Conservation (phyloP, 306 rosid genomes). For the Citrullus mucosospermus region DNA sequence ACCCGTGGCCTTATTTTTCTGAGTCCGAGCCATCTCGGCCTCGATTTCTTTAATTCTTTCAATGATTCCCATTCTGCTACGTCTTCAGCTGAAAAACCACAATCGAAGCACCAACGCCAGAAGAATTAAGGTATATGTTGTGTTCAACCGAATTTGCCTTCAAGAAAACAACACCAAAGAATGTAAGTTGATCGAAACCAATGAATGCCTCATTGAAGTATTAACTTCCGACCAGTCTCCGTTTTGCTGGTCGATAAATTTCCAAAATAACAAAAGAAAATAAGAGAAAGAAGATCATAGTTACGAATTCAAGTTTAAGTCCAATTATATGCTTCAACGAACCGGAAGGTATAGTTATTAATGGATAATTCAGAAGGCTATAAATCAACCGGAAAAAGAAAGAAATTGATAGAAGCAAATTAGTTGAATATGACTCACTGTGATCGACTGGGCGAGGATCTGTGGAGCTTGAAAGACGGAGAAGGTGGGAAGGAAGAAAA, state of each 20-base stretch:
- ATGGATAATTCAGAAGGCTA: neutral
- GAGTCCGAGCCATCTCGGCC: slow-evolving; percentile 99
- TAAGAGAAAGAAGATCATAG: neutral
- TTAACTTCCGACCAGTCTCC: neutral
- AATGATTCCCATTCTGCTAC: slow-evolving; percentile 67
- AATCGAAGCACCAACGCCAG: neutral
- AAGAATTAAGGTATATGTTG: too few species aligned
- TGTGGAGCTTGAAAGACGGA: slow-evolving; percentile 9
- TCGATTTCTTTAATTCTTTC: slow-evolving; percentile 96
- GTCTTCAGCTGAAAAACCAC: slow-evolving; percentile 18
- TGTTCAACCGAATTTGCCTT: neutral
- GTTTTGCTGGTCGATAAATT: neutral
- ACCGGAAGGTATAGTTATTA: neutral
- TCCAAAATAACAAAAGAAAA: neutral
- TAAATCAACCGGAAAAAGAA: neutral
- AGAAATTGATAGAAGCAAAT: neutral
- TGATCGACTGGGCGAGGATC: slow-evolving; percentile 21
- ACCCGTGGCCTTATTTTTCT: slow-evolving; percentile 98
- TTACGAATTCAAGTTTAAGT: neutral
- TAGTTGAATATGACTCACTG: slow-evolving; percentile 20
- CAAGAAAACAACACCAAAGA: neutral
- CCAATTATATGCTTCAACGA: neutral
- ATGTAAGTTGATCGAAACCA: neutral
- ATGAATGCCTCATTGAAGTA: neutral
- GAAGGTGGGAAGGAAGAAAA: neutral